These are phyloP conservation scores for Schoenoplectus triqueter DNA, from an alignment of 202 grass and related monocot species.

Conservation along the genomic window DNA sequence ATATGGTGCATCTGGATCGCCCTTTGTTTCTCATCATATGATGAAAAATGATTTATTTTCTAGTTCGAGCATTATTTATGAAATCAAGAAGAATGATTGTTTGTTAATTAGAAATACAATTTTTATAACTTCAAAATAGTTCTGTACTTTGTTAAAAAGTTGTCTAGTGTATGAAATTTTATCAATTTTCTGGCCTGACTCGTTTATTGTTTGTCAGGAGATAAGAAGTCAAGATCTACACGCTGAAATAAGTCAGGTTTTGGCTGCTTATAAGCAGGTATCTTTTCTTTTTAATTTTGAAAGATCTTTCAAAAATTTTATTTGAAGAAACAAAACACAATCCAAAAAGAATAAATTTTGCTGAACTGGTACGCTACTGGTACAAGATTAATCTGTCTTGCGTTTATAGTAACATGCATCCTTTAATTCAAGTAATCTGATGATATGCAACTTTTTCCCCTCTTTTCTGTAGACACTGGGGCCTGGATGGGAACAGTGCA, in stretches of 20 bases:
- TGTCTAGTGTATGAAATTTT: background rate
- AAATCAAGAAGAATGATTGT: background rate
- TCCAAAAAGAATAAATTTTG: slow-evolving; percentile 12
- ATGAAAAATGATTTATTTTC: background rate
- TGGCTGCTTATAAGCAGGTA: slow-evolving; percentile 98
- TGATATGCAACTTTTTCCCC: slow-evolving; percentile 14
- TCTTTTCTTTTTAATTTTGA: background rate
- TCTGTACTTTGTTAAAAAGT: background rate
- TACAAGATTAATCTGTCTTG: slow-evolving; percentile 5
- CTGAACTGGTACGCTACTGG: background rate
- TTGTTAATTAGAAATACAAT: background rate
- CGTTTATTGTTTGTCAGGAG: slow-evolving; percentile 54
- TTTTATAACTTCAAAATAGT: background rate
- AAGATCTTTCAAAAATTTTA: slow-evolving; percentile 9
- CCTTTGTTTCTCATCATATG: background rate
- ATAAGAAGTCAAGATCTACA: slow-evolving; percentile 89
- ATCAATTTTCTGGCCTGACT: background rate
- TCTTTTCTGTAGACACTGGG: slow-evolving; percentile 60
- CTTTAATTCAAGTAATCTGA: slow-evolving; percentile 1
- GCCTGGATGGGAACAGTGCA: slow-evolving; percentile 83
- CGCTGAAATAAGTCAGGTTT: slow-evolving; percentile 80
- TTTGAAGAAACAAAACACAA: background rate
- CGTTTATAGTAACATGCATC: background rate
- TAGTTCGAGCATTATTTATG: background rate
- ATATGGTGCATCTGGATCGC: background rate